A percentile compares a stretch with the other conserved stretches of the same genome.
phyloP scores from a whole-genome alignment of 2,329 filamentous ascomycete genomes.

The Cytospora chrysosperma region DNA sequence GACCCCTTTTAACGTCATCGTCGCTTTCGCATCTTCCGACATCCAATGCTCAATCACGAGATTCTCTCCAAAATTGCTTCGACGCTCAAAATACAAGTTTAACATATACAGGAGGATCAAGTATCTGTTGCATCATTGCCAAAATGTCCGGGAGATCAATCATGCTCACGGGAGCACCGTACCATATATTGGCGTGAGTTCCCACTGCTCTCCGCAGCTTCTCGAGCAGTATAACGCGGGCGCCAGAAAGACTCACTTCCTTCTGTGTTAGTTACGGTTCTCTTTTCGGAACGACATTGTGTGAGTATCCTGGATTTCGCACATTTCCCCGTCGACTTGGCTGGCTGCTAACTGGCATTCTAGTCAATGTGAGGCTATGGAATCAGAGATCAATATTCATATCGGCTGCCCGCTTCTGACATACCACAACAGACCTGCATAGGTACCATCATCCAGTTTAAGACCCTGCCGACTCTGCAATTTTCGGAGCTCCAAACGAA shows the following conservation, averaged over 20 bases:
- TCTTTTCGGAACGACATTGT: slow-evolving; percentile 81
- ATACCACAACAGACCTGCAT: slow-evolving; percentile 62
- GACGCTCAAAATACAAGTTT: neutral
- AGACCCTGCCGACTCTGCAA: slow-evolving; percentile 70
- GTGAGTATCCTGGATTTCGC: slow-evolving; percentile 52
- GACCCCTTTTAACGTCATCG: slow-evolving; percentile 1
- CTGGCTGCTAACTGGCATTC: neutral
- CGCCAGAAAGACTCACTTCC: slow-evolving; percentile 19
- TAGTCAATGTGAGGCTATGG: slow-evolving; percentile 20
- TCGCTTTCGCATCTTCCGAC: neutral
- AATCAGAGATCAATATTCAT: neutral
- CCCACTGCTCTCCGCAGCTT: neutral
- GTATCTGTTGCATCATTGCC: neutral
- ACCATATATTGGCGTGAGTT: slow-evolving; percentile 70
- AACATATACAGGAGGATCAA: neutral
- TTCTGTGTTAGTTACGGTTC: slow-evolving; percentile 69
- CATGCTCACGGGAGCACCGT: slow-evolving; percentile 65
- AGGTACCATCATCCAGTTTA: slow-evolving; percentile 73
- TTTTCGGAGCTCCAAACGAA: slow-evolving; percentile 79
- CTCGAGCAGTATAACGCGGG: no score
- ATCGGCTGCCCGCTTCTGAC: slow-evolving; percentile 4
- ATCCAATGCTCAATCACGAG: neutral
- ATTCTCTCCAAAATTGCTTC: no score
- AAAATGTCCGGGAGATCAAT: slow-evolving; percentile 49
- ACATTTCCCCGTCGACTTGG: neutral